Evolutionary conservation across 2,329 filamentous ascomycete genomes (phyloP).

Genomic region (Raffaelea ambrosiae): DNA sequence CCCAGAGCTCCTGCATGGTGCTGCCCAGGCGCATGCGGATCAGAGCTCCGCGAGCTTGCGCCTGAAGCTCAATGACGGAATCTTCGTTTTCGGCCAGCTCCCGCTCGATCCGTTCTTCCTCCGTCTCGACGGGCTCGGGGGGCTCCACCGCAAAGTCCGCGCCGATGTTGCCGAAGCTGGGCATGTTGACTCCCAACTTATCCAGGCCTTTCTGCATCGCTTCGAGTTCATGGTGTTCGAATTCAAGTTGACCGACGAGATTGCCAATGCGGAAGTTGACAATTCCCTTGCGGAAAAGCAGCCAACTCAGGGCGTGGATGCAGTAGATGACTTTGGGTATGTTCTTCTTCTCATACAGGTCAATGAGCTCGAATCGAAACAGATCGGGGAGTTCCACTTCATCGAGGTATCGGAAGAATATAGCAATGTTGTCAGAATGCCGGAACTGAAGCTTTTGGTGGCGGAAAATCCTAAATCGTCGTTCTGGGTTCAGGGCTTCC

Average conservation of each 20-base stretch:
- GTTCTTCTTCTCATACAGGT: slow-evolving; percentile 99
- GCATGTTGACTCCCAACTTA: slow-evolving; percentile 91
- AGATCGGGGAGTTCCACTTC: slow-evolving; percentile 89
- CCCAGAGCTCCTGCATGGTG: slow-evolving; percentile 85
- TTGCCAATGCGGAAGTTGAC: slow-evolving; percentile 96
- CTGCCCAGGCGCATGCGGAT: slow-evolving; percentile 68
- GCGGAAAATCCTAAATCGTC: slow-evolving; percentile 73
- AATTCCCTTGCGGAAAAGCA: slow-evolving; percentile 91
- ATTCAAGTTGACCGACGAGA: slow-evolving; percentile 89
- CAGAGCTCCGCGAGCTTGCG: slow-evolving; percentile 75
- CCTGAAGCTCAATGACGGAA: slow-evolving; percentile 70
- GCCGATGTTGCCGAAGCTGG: slow-evolving; percentile 94
- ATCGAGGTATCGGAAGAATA: slow-evolving; percentile 90
- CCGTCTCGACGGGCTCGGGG: slow-evolving; percentile 74
- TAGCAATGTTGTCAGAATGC: slow-evolving; percentile 95
- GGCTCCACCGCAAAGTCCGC: slow-evolving; percentile 85
- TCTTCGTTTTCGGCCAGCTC: slow-evolving; percentile 71
- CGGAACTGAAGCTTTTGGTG: slow-evolving; percentile 81
- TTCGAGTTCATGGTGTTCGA: slow-evolving; percentile 95
- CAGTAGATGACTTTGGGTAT: slow-evolving; percentile 99
- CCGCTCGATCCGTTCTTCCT: slow-evolving; percentile 78
- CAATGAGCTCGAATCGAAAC: slow-evolving; percentile 93
- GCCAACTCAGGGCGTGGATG: slow-evolving; percentile 93
- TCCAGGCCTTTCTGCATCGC: slow-evolving; percentile 95
- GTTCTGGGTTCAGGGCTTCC: slow-evolving; percentile 72